Percentiles rank a stretch among this genome's conserved stretches.
These are phyloP conservation scores for Geotrichum candidum DNA, from an alignment of 1,139 yeast genomes.

Conservation along the genomic window DNA sequence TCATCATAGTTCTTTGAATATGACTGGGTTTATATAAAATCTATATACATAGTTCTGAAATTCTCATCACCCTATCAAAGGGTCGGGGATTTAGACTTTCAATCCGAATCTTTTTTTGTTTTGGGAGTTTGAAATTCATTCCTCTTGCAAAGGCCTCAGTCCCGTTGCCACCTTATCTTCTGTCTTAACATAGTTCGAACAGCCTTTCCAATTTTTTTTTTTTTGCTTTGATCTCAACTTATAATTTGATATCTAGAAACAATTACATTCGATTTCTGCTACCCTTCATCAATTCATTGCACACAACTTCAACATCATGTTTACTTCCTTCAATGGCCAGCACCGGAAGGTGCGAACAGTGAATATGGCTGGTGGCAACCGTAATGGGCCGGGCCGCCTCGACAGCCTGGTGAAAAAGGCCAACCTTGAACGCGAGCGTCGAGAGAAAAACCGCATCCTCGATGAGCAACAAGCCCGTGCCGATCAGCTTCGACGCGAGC, in stretches of 20 bases:
- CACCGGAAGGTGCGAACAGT: conserved; percentile 46
- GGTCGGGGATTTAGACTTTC: not conserved
- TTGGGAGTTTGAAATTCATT: not conserved
- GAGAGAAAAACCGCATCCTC: conserved; percentile 31
- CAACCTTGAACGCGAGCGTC: conserved; percentile 55
- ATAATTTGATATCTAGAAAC: not conserved
- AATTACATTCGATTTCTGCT: not conserved
- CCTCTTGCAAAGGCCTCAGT: not conserved
- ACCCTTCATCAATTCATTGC: not conserved
- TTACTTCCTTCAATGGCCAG: conserved; percentile 36
- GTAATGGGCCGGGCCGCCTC: conserved; percentile 29
- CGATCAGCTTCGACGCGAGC: conserved; percentile 35
- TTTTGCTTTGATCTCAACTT: not conserved
- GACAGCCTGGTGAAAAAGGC: conserved; percentile 53
- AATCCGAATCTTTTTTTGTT: not conserved
- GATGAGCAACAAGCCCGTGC: conserved; percentile 1
- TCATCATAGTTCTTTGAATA: not conserved
- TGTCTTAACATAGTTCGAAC: not conserved
- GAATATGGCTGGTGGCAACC: conserved; percentile 60
- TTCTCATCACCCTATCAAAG: not conserved
- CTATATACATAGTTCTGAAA: too few species aligned
- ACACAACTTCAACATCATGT: not conserved
- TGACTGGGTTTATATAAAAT: not conserved
- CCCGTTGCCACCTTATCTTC: not conserved
- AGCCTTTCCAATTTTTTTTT: not conserved